Base-by-base conservation (phyloP, 208 protist genomes). In the Leishmania tarentolae region DNA sequence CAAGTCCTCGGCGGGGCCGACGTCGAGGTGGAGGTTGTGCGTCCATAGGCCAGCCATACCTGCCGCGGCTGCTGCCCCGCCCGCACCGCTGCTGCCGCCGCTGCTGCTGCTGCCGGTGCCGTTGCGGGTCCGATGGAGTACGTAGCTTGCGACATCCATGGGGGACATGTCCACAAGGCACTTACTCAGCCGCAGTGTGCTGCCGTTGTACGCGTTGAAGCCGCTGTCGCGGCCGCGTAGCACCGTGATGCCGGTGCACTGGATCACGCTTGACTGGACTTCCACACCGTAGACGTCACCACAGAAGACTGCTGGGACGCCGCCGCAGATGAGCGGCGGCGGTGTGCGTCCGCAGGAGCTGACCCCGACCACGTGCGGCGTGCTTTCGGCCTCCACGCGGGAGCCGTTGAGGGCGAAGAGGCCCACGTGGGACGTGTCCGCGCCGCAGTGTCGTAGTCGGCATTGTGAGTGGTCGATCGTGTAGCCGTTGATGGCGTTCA, bases 401-500 rank as follows among this genome's bases (percentile, higher is more conserved):
- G 89, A 86, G 82, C 77, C 53, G 83, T 92, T 94, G 44, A 93
- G 84, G n/a, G 82, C 81, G 79, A 92, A 93, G 44, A 94, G 72
- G 19, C 85, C 90, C 6, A 94, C 90, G 75, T 94, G 86, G 19
- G 87, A 78, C 35, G 90, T 90, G 80, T 92, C 81, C 0, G 93
- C 90, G 52, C 91, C 90, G 73, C 90, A 95, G 84, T 90, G 56
- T 9, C 61, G 63, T 61, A 94, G 70, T 5, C 57, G 80, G 75
- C 88, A 87, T 13, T 74, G 75, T 4, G 91, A 91, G 75, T 66
- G 65, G 80, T 94, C 88, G 35, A 94, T 70, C 9, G 89, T 93
- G 82, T 94, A 96, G 66, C 93, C 91, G 83, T 95, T 96, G 61
- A 91, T 80, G 74, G 87, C 88, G 75, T 84, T 85, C 6, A 89